phyloP scores from a whole-genome alignment of 805 yeast genomes.

The Candida khao-thaluensis region DNA sequence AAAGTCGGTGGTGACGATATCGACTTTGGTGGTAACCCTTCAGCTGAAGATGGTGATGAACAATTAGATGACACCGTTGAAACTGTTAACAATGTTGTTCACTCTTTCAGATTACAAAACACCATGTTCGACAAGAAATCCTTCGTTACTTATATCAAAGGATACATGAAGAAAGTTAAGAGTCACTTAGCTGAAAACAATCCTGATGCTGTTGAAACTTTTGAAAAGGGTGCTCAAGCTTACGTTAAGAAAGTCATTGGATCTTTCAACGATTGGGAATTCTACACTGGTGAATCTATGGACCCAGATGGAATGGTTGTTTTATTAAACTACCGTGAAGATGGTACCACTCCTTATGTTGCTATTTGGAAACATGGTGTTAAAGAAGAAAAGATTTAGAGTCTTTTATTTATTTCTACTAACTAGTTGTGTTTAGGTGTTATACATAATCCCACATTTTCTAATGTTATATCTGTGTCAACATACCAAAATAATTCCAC shows the following conservation, averaged over 20 bases:
- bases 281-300: conserved; percentile 99
- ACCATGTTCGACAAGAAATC: conserved; percentile 98
- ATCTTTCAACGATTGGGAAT: conserved; percentile 98
- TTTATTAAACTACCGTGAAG: conserved; percentile 99
- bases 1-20: conserved; percentile 87
- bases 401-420: conserved; percentile 2
- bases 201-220: conserved; percentile 84
- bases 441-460: conserved; percentile 59
- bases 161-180: conserved; percentile 97
- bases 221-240: conserved; percentile 96
- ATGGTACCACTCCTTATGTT: conserved; percentile 96
- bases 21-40: conserved; percentile 99
- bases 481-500: conserved; percentile 62
- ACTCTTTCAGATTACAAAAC: conserved; percentile 97
- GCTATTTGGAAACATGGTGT: conserved; percentile 99
- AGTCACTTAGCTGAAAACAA: conserved; percentile 80
- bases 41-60: conserved; percentile 89
- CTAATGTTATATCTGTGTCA: conserved; percentile 56
- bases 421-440: conserved; percentile 4
- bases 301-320: conserved; percentile 99
- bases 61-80: conserved; percentile 80
- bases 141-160: conserved; percentile 93
- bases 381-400: conserved; percentile 82
- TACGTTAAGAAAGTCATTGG: conserved; percentile 95
- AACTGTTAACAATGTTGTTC: conserved; percentile 96